Base-by-base conservation (phyloP, 495 filamentous ascomycete species). In the Glutinoglossum americanum region DNA sequence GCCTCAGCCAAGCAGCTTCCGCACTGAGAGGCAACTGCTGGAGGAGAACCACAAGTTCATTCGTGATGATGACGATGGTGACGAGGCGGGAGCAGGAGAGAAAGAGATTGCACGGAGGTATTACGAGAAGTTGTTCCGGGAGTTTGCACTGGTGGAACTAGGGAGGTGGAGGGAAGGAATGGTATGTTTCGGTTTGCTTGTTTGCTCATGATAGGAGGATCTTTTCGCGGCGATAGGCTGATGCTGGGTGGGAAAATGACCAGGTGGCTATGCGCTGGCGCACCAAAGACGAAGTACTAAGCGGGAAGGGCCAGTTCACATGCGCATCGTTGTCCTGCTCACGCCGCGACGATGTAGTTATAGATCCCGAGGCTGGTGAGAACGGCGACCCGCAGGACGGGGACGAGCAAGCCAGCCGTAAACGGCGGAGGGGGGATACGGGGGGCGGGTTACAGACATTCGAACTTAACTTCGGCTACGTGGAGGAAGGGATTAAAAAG, bases 31-130 rank as follows among this genome's bases (percentile, higher is more conserved):
- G 17, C 65, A 67, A 25, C 67, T 67, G 48, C 56, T 67, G 8
- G 65, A 68, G 45, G 58, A 65, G 28, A 59, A 67, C 54, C 65
- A 67, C 37, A 62, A 63, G 39, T 67, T 67, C 45, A 62, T 67
- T 13, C 64, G 63, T 13, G 30, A 56, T 44, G 37, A 56, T 37
- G 57, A 64, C 19, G 54, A 57, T 7, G 32, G 35, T 6, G 55
- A 57, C 10, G 15, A 32, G 11, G 17, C 11, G 2, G 13, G 39
- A 1, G 27, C 26, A 17, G 54, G 17, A 11, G 54, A 56, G 21
- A 67, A 61, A 23, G 57, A 30, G 35, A 44, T 67, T 10, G 63
- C 57, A n/a, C 59, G 27, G 26, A 59, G 47, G 26, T 67, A 67
- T 54, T 68, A 67, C 48, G 62, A 61, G 15, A 67, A 61, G 27